Evolutionary conservation across 768 basidiomycete species (phyloP).

Genomic region (Mycena maculata): DNA sequence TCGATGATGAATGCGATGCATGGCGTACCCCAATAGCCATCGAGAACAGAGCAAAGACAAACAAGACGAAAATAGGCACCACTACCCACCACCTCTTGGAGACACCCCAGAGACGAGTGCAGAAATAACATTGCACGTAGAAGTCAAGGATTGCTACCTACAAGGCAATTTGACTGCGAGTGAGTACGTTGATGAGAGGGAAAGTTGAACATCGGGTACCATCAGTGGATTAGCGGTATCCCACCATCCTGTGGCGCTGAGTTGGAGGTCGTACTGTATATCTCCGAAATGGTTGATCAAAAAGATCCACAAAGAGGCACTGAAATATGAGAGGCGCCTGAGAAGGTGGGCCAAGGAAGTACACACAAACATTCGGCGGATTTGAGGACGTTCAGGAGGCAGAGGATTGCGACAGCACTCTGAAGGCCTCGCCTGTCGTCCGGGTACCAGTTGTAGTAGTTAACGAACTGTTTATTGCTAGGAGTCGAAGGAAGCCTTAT

Average conservation of each 20-base stretch:
- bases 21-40: conserved; percentile 17
- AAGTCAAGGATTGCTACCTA: conserved; percentile 22
- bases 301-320: conserved; percentile 20
- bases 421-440: conserved; percentile 7
- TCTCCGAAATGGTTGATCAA: conserved; percentile 11
- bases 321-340: not conserved
- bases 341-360: not conserved
- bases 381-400: conserved; percentile 16
- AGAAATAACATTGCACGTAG: conserved; percentile 26
- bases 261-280: not conserved
- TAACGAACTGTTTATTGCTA: conserved; percentile 15
- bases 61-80: conserved; percentile 7
- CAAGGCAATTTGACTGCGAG: too few species aligned
- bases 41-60: conserved; percentile 11
- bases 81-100: conserved; percentile 16
- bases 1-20: not conserved
- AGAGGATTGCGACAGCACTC: not conserved
- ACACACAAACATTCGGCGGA: conserved; percentile 18
- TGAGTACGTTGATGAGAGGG: conserved; percentile 1
- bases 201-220: not conserved
- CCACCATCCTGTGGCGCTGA: conserved; percentile 26
- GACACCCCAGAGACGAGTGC: conserved; percentile 15
- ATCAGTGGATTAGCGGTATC: conserved; percentile 24
- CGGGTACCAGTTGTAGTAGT: conserved; percentile 26
- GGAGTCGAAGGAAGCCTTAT: not conserved